Percentiles rank a stretch among this genome's conserved stretches.
Conservation (phyloP, 306 rosid species). For the Quercus suber region DNA sequence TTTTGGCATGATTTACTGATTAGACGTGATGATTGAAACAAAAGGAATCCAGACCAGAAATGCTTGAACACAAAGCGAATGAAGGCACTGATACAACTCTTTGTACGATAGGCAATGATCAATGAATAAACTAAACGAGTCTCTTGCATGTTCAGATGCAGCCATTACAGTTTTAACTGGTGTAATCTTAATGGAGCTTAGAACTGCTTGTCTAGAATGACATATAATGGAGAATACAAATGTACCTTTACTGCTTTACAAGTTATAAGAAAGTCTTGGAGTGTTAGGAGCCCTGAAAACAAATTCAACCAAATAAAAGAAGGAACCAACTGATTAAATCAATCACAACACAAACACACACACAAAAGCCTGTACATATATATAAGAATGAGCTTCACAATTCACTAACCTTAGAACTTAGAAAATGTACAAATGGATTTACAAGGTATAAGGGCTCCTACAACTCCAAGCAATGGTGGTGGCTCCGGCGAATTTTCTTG, state of each 20-base stretch:
- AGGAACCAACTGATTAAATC: not conserved
- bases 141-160: not conserved
- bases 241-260: constrained; percentile 1
- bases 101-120: not conserved
- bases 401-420: constrained; percentile 17
- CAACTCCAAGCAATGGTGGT: constrained; percentile 20
- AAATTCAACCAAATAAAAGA: constrained; percentile 1
- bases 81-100: not conserved
- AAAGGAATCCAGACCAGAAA: too few species aligned
- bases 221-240: not conserved
- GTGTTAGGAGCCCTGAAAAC: constrained; percentile 42
- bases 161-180: not conserved
- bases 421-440: constrained; percentile 14
- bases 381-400: not conserved
- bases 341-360: not conserved
- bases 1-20: too few species aligned
- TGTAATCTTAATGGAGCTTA: not conserved
- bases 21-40: too few species aligned
- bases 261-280: constrained; percentile 7
- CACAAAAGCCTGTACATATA: not conserved
- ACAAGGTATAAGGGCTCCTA: constrained; percentile 34
- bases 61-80: not conserved
- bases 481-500: not conserved
- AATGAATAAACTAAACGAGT: not conserved
- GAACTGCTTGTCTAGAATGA: not conserved